A percentile compares a stretch with the other conserved stretches of the same genome.
These are phyloP conservation scores for Sporothrix humicola DNA, from an alignment of 2,329 filamentous ascomycete species.

Conservation along the genomic window DNA sequence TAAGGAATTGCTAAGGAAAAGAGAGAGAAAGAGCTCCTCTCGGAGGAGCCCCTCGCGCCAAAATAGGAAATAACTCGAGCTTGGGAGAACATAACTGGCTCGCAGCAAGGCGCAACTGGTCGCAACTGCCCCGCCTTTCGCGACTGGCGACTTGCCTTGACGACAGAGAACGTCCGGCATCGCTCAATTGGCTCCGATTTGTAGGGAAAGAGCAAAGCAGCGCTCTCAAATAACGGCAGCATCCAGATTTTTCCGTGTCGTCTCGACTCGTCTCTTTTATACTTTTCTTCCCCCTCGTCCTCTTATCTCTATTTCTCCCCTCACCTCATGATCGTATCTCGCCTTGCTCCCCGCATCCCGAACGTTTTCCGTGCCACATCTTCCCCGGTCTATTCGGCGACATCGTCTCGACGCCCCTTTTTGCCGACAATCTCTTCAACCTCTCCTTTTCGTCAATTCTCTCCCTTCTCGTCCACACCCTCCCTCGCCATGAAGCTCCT, in stretches of 20 bases:
- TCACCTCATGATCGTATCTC: conserved; percentile 27
- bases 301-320: neutral
- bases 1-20: neutral
- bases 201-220: neutral
- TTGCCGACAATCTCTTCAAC: neutral
- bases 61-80: conserved; percentile 8
- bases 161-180: conserved; percentile 1
- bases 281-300: neutral
- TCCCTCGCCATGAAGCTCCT: conserved; percentile 39
- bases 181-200: conserved; percentile 21
- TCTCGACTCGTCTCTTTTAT: neutral
- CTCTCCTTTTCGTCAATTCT: neutral
- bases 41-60: neutral
- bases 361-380: conserved; percentile 9
- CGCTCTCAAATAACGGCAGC: conserved; percentile 10
- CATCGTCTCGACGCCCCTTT: neutral
- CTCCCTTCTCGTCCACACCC: neutral
- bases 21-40: neutral
- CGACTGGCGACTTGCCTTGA: neutral
- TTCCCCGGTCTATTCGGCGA: neutral
- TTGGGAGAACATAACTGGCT: neutral
- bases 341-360: conserved; percentile 5
- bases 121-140: conserved; percentile 28
- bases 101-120: neutral
- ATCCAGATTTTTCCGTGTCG: neutral